Conservation (phyloP, 2,329 filamentous ascomycete species). For the Hypoxylon sp. region DNA sequence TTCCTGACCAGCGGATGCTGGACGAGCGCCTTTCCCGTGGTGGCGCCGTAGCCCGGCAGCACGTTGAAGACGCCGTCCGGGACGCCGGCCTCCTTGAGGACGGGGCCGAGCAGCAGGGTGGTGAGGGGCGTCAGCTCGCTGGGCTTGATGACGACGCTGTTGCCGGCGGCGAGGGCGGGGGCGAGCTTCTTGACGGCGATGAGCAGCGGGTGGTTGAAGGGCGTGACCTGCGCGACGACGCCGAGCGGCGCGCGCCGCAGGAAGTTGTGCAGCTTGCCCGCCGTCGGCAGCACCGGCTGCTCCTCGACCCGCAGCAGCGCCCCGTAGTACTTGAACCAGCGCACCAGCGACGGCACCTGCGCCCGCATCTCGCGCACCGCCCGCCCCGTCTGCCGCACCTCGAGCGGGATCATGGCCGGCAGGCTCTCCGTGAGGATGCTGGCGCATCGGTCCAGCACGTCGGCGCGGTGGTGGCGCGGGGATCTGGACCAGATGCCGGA, state of each 20-base stretch:
- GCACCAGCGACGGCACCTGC: constrained; percentile 69
- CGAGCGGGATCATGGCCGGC: constrained; percentile 65
- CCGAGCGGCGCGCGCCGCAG: constrained; percentile 63
- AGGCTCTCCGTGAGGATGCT: constrained; percentile 60
- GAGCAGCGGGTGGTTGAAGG: constrained; percentile 66
- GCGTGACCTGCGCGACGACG: constrained; percentile 64
- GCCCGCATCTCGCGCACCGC: constrained; percentile 74
- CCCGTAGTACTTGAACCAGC: constrained; percentile 78
- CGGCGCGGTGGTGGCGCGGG: constrained; percentile 64
- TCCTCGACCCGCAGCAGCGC: constrained; percentile 72
- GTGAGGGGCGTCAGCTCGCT: constrained; percentile 69
- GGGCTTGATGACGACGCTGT: constrained; percentile 67
- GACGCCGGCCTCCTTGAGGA: constrained; percentile 72
- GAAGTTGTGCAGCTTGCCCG: constrained; percentile 66
- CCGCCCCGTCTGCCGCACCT: constrained; percentile 73
- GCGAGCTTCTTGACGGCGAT: constrained; percentile 68
- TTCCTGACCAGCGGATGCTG: constrained; percentile 65
- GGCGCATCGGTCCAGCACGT: constrained; percentile 68
- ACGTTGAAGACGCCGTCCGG: constrained; percentile 75
- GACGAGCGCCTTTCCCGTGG: constrained; percentile 62
- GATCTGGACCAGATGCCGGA: constrained; percentile 64
- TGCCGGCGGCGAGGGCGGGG: constrained; percentile 66
- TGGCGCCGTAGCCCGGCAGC: constrained; percentile 60
- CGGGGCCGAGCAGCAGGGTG: constrained; percentile 64
- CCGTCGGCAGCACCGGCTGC: constrained; percentile 70